Base-by-base conservation (phyloP, 805 yeast genomes). In the Torulaspora delbrueckii region DNA sequence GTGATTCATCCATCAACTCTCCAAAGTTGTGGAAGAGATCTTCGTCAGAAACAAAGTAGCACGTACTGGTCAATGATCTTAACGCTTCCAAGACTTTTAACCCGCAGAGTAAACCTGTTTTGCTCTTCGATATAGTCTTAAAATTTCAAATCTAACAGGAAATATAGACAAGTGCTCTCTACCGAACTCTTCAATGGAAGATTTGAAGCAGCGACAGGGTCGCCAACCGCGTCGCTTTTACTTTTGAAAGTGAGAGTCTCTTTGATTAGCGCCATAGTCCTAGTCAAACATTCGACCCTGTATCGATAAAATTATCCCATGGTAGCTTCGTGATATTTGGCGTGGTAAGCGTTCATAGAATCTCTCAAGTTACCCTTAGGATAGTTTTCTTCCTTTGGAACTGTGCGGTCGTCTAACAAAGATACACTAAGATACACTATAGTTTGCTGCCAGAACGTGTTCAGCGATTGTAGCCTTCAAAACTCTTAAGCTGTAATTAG, bases 391-490 rank as follows among this genome's bases (percentile, higher is more conserved):
- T 77, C 77, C 78, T 14, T 19, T 28, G 27, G 42, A 38, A 10
- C 25, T 19, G 28, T 31, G 23, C 8, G 14, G 23, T 6, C 45
- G 13, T 40, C 65, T 70, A 16, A 16, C 16, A 16, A 16, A 16
- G 16, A 16, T 16, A 16, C 5, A 62, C 28, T 77, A 62, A 1
- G 54, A 52, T 40, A 79, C 61, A 9, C 71, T 74, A 39, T 73
- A 71, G 50, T 68, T 68, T 28, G 68, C 58, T 8, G 84, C 86
- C 48, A 83, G 62, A 9, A 78, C 63, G 38, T 76, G 78, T 0
- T 86, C 80, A 3, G 86, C 85, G n/a, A 81, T 67, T 1, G 83
- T 79, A 33, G 79, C 83, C 58, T 83, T 89, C 10, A 81, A 87
- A 1, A 82, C 88, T 36, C 90, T 72, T 54, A 84, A 69, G 57